Evolutionary conservation across 495 filamentous ascomycete species (phyloP), one percentile per base, ranked within the genome.

Genomic region (Cairneyella variabilis): DNA sequence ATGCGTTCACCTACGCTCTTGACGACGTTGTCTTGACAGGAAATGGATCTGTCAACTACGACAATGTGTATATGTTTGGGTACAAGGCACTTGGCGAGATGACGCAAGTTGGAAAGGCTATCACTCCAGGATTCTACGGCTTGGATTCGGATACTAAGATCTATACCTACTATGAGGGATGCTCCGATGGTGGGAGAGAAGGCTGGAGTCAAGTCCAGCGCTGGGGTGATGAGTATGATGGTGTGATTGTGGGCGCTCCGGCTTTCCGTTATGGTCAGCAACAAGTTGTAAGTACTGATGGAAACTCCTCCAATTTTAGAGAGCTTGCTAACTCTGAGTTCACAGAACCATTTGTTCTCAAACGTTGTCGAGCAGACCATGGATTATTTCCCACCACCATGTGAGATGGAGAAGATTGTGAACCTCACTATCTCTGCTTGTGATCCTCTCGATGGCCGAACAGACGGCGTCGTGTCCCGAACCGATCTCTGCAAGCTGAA

Each of bases 171-270:
- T 80, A 71, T 46, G 71, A 78, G 38, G 75, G 75, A 0, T 80
- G 77, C 57, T 76, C 72, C 1, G 75, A 78, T 26, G 77, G 77
- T 3, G 77, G 77, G 2, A 65, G 75, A n/a, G 72, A 77, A 41
- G 77, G 77, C 2, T 69, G 59, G 71, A 76, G 72, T 54, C 75
- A 79, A 57, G 64, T 77, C 21, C 77, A 82, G 59, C 76, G 75
- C 20, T 80, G 64, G 48, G 73, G 68, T 1, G 66, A 70, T 3
- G 66, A 73, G 30, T 78, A 72, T 20, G 78, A 80, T 47, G 78
- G 77, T 40, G 70, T 63, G 0, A 70, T 76, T 41, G 64, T 65
- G 12, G 76, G 75, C 44, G 76, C 78, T 1, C 77, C 78, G 4
- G 78, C 78, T 17, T 74, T 80, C 65, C 70, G 77, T 0, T 74